phyloP scores from a whole-genome alignment of 2,329 filamentous ascomycete genomes.

The Fonsecaea multimorphosa region DNA sequence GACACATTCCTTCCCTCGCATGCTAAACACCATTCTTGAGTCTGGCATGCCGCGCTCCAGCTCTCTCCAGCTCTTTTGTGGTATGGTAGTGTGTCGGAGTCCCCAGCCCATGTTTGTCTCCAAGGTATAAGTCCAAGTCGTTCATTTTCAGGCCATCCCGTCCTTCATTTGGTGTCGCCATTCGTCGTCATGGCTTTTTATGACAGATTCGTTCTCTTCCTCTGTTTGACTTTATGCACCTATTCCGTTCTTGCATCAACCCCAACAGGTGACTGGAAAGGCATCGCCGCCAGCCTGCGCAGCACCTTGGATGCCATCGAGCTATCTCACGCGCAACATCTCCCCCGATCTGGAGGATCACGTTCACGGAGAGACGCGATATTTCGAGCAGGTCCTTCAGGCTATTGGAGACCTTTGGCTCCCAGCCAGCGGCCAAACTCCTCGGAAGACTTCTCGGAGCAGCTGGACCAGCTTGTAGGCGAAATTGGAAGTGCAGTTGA shows the following conservation, averaged over 20 bases:
- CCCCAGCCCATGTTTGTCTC: conserved; percentile 24
- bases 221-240: conserved; percentile 15
- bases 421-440: conserved; percentile 12
- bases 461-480: conserved; percentile 17
- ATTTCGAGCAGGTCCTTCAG: conserved; percentile 6
- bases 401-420: conserved; percentile 24
- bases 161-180: neutral
- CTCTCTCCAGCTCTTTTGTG: conserved; percentile 10
- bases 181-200: neutral
- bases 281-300: conserved; percentile 13
- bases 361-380: conserved; percentile 11
- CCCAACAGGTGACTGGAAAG: conserved; percentile 15
- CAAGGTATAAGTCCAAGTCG: conserved; percentile 29
- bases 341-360: neutral
- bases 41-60: conserved; percentile 9
- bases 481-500: conserved; percentile 24
- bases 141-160: neutral
- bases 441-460: conserved; percentile 17
- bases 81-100: conserved; percentile 26
- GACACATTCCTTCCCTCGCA: conserved; percentile 12
- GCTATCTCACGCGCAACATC: conserved; percentile 17
- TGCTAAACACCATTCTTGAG: conserved; percentile 7
- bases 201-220: conserved; percentile 1
- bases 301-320: conserved; percentile 21
- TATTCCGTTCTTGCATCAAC: conserved; percentile 12